phyloP scores from a whole-genome alignment of 2,329 filamentous ascomycete genomes.

The Botrytis medusae region DNA sequence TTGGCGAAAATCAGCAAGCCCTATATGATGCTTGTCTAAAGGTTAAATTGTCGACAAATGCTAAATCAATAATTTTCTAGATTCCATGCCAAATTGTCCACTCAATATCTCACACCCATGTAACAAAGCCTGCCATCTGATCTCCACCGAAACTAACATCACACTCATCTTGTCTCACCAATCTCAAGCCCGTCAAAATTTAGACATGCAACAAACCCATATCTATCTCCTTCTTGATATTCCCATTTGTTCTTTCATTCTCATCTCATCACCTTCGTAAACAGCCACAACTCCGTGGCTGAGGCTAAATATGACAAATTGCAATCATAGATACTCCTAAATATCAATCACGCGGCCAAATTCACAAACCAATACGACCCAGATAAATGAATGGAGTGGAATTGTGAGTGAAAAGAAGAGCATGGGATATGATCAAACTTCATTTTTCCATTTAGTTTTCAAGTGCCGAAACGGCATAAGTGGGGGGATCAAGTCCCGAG shows the following conservation, averaged over 20 bases:
- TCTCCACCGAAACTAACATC: background rate
- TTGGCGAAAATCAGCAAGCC: background rate
- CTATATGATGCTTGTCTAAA: background rate
- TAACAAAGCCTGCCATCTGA: background rate
- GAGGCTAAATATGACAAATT: background rate
- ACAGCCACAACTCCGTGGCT: conserved; percentile 9
- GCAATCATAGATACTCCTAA: background rate
- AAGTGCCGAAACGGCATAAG: conserved; percentile 2
- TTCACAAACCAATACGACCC: background rate
- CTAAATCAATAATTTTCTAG: background rate
- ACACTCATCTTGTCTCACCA: background rate
- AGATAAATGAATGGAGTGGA: background rate
- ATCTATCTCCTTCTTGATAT: background rate
- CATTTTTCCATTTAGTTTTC: background rate
- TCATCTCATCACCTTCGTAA: background rate
- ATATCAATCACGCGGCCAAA: conserved; percentile 9
- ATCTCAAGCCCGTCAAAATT: background rate
- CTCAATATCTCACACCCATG: background rate
- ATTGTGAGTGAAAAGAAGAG: background rate
- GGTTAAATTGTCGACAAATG: too few relatives aligned
- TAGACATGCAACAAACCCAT: conserved; percentile 6
- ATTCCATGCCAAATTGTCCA: background rate
- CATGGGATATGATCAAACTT: conserved; percentile 9
- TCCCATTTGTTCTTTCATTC: background rate
- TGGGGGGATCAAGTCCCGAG: conserved; percentile 5